Conservation (phyloP, 2,329 filamentous ascomycete genomes). For the Penicillium sp. region DNA sequence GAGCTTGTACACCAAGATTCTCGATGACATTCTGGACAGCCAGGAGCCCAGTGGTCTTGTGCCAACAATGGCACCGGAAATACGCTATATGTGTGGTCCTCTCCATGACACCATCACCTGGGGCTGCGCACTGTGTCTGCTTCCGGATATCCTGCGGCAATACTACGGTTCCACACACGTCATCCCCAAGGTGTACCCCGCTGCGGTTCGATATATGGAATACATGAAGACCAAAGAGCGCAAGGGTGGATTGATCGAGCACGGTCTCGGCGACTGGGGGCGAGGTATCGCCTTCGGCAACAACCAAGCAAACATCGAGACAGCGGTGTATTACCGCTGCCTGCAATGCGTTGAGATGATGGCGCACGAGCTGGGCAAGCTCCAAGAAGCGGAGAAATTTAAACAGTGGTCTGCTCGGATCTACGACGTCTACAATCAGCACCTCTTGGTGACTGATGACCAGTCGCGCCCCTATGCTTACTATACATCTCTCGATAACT, state of each 20-base stretch:
- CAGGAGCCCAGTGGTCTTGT: conserved; percentile 46
- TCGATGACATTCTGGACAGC: conserved; percentile 47
- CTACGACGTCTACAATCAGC: conserved; percentile 17
- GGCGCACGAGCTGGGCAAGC: conserved; percentile 18
- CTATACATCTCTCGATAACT: conserved; percentile 23
- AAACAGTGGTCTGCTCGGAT: conserved; percentile 18
- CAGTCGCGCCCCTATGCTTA: conserved; percentile 13
- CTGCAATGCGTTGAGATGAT: conserved; percentile 22
- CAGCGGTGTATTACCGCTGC: conserved; percentile 25
- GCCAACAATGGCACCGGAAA: conserved; percentile 48
- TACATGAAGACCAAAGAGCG: conserved; percentile 24
- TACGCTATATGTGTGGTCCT: conserved; percentile 50
- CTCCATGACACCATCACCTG: conserved; percentile 43
- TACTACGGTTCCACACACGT: conserved; percentile 24
- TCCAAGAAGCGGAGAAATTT: conserved; percentile 12
- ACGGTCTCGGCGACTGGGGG: conserved; percentile 25
- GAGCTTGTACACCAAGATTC: conserved; percentile 46
- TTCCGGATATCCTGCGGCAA: conserved; percentile 19
- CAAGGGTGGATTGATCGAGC: conserved; percentile 21
- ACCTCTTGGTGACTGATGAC: conserved; percentile 20
- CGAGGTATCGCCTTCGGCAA: conserved; percentile 25
- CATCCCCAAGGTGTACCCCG: conserved; percentile 16
- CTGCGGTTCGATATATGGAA: conserved; percentile 23
- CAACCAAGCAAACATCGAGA: conserved; percentile 27
- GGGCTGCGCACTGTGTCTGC: conserved; percentile 23